Conservation (phyloP, 73 alveolate genomes). For the Paramecium pentaurelia region DNA sequence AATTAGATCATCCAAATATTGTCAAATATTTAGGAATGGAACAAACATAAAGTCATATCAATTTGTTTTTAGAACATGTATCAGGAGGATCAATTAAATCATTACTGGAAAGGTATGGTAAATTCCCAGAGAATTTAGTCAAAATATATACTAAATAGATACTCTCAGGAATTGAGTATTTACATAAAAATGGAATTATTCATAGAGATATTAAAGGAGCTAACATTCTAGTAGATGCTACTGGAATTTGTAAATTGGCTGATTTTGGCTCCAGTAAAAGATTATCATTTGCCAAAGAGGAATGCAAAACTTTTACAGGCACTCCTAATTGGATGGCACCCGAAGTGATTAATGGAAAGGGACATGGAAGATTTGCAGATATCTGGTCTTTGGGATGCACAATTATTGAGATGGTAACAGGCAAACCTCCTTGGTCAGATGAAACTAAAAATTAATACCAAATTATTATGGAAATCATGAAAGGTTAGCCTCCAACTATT, state of each 20-base stretch:
- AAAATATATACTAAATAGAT: slow-evolving; percentile 71
- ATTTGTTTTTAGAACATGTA: slow-evolving; percentile 76
- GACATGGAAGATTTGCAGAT: slow-evolving; percentile 86
- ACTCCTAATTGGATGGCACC: slow-evolving; percentile 99
- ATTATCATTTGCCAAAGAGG: slow-evolving; percentile 54
- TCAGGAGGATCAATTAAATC: slow-evolving; percentile 79
- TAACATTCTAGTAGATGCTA: slow-evolving; percentile 77
- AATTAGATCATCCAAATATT: slow-evolving; percentile 75
- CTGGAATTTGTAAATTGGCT: slow-evolving; percentile 71
- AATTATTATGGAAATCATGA: slow-evolving; percentile 38
- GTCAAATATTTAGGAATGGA: slow-evolving; percentile 81
- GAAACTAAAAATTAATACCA: slow-evolving; percentile 2
- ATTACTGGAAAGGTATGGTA: slow-evolving; percentile 70
- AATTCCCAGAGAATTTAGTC: slow-evolving; percentile 71
- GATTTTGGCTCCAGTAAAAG: slow-evolving; percentile 79
- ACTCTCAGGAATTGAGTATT: slow-evolving; percentile 83
- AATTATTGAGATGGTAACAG: slow-evolving; percentile 90
- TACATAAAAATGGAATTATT: slow-evolving; percentile 82
- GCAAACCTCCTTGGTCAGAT: slow-evolving; percentile 80
- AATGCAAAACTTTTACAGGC: slow-evolving; percentile 82
- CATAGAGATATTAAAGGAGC: slow-evolving; percentile 98
- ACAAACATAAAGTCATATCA: slow-evolving; percentile 67
- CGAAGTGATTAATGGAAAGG: slow-evolving; percentile 82
- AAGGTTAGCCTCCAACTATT: slow-evolving; percentile 38
- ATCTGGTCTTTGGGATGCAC: slow-evolving; percentile 96